Percentiles rank a stretch among this genome's conserved stretches.
Evolutionary conservation across 164 flowering plant species (phyloP).

Genomic region (Aristolochia fimbriata): DNA sequence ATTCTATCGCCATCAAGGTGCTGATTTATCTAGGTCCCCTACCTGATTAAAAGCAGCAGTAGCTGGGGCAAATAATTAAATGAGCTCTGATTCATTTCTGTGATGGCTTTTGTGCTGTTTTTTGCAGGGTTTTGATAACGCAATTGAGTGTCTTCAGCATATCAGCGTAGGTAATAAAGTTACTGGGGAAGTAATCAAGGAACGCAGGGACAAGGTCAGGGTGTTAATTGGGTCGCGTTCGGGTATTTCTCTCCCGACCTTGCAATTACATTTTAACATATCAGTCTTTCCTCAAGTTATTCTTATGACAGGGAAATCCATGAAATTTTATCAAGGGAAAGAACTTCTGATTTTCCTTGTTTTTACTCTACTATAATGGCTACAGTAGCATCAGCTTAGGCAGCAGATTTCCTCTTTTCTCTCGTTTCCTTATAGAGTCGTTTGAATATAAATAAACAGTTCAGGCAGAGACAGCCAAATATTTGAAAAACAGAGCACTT

Average conservation of each 20-base stretch:
- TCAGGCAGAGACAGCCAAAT: slow-evolving; percentile 55
- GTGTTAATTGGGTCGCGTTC: slow-evolving; percentile 36
- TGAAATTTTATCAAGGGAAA: not conserved
- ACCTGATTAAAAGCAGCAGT: too few species aligned
- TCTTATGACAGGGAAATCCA: not conserved
- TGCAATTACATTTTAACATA: not conserved
- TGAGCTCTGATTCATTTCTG: not conserved
- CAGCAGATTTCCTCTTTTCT: not conserved
- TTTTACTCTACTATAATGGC: not conserved
- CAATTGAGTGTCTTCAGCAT: slow-evolving; percentile 23
- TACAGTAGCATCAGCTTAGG: not conserved
- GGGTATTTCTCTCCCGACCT: slow-evolving; percentile 19
- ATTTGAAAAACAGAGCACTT: slow-evolving; percentile 35
- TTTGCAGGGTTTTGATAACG: slow-evolving; percentile 56
- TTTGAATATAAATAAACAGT: slow-evolving; percentile 27
- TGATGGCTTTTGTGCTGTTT: not conserved
- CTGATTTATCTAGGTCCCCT: not conserved
- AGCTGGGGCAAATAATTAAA: not conserved
- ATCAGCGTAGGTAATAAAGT: slow-evolving; percentile 9
- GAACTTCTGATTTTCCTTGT: not conserved
- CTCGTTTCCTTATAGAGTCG: not conserved
- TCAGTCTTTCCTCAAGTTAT: not conserved
- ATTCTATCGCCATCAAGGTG: slow-evolving; percentile 57
- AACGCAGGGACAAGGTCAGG: slow-evolving; percentile 29
- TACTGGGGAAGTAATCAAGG: slow-evolving; percentile 27